Evolutionary conservation across 2,329 filamentous ascomycete genomes (phyloP), one percentile per base, ranked within the genome.

Genomic region (Botrytis hyacinthi): DNA sequence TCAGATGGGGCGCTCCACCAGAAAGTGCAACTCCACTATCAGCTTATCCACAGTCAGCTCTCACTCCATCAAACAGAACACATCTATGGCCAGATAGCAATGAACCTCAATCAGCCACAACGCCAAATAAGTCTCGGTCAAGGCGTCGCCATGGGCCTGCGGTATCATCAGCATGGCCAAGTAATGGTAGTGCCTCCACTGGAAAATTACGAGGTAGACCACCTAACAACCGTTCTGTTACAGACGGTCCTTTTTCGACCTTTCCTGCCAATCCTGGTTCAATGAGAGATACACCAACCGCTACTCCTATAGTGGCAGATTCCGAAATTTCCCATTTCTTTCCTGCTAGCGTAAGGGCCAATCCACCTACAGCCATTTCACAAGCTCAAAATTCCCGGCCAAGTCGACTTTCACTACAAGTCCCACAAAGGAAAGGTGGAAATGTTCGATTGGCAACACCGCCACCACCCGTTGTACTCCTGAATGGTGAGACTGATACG

Each of bases 131-230:
- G 75, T 82, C 83, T 3, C 86, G 87, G 74, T 82, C 85, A 9
- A 82, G 87, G 72, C 86, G 91, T 72, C 88, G 93, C 6, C 92
- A 97, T 80, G 94, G 94, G 0, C 92, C 94, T 0, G 94, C 93
- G 10, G 93, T 97, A 0, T 97, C 94, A 0, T 97, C 94, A 16
- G 95, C 95, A 0, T 98, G 95, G 95, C 90, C 92, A 72, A 89
- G 89, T 76, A 89, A 87, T 74, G 88, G 88, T 18, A 85, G 86
- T 26, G 85, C 89, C 20, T 84, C 88, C 1, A 88, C 86, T 7
- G 91, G 91, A 2, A 97, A 95, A 81, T 86, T 92, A 22, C 86
- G 94, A 76, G 94, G 95, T 10, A 86, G 95, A 74, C 95, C 95
- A 60, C 93, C 93, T 0, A 92, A 90, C 73, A 93, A 91, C 78